Conservation (phyloP, 371 early-diverging fungal genomes). For the Mucor lusitanicus region DNA sequence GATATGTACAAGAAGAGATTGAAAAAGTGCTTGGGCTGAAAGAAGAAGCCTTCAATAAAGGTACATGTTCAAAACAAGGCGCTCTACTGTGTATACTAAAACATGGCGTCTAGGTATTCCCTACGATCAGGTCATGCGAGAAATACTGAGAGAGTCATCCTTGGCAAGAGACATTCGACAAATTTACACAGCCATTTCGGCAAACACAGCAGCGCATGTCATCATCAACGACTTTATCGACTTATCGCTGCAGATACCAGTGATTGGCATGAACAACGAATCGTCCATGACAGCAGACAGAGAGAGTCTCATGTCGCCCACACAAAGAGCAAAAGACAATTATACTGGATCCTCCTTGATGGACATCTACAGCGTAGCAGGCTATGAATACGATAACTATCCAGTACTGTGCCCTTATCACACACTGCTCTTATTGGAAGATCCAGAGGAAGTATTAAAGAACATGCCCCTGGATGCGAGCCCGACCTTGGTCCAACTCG, state of each 20-base stretch:
- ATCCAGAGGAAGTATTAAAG: constrained; percentile 80
- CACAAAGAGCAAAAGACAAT: constrained; percentile 15
- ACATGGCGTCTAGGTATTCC: constrained; percentile 23
- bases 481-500: constrained; percentile 80
- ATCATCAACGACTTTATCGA: constrained; percentile 80
- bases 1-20: constrained; percentile 77
- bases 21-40: constrained; percentile 69
- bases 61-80: constrained; percentile 15
- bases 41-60: constrained; percentile 59
- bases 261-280: constrained; percentile 20
- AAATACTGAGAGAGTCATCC: constrained; percentile 47
- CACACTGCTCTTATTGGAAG: constrained; percentile 80
- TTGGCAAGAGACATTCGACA: constrained; percentile 63
- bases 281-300: neutral
- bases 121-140: constrained; percentile 39
- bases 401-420: constrained; percentile 87
- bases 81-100: neutral
- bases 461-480: constrained; percentile 82
- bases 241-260: constrained; percentile 72
- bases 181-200: constrained; percentile 60
- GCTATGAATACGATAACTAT: constrained; percentile 65
- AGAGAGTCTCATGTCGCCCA: constrained; percentile 6
- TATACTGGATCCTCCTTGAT: constrained; percentile 32
- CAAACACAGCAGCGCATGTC: constrained; percentile 63
- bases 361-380: constrained; percentile 54